These are phyloP conservation scores for Paraconiothyrium sp. DNA, from an alignment of 2,329 filamentous ascomycete genomes.

Conservation along the genomic window DNA sequence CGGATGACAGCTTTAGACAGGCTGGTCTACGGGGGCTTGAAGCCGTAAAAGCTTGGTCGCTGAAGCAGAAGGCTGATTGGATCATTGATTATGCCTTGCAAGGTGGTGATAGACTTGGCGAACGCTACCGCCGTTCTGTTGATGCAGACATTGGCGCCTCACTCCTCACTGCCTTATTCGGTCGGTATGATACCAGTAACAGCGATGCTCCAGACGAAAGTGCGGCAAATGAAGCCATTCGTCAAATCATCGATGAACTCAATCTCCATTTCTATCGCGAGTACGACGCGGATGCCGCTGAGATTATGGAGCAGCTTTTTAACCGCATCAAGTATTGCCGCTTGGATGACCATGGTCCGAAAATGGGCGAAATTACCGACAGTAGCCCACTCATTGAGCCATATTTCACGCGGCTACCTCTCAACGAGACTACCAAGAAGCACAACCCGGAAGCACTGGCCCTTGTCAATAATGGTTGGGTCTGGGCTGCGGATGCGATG, in stretches of 20 bases:
- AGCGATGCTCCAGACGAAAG: conserved; percentile 61
- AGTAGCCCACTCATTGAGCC: conserved; percentile 86
- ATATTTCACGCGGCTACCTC: conserved; percentile 90
- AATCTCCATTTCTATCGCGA: conserved; percentile 92
- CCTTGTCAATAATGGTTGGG: conserved; percentile 96
- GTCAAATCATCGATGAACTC: conserved; percentile 77
- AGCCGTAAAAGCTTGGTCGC: conserved; percentile 62
- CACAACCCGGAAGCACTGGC: conserved; percentile 80
- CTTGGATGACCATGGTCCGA: conserved; percentile 90
- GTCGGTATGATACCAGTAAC: conserved; percentile 68
- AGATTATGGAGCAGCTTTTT: conserved; percentile 89
- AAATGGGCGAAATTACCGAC: conserved; percentile 78
- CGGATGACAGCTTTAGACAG: conserved; percentile 62
- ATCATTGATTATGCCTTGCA: conserved; percentile 74
- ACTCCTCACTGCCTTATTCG: conserved; percentile 73
- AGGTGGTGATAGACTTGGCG: conserved; percentile 78
- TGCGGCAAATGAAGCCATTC: conserved; percentile 63
- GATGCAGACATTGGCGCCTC: conserved; percentile 76
- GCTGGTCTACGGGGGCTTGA: conserved; percentile 61
- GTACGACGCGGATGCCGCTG: conserved; percentile 83
- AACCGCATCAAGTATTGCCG: conserved; percentile 96
- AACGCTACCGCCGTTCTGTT: conserved; percentile 77
- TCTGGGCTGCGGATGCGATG: conserved; percentile 96
- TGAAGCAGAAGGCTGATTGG: conserved; percentile 70
- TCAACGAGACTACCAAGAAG: conserved; percentile 79